A percentile compares a stretch with the other conserved stretches of the same genome.
These are phyloP conservation scores for Cyanidiococcus yangmingshanensis DNA, from an alignment of 23 red algal genomes.

Conservation along the genomic window DNA sequence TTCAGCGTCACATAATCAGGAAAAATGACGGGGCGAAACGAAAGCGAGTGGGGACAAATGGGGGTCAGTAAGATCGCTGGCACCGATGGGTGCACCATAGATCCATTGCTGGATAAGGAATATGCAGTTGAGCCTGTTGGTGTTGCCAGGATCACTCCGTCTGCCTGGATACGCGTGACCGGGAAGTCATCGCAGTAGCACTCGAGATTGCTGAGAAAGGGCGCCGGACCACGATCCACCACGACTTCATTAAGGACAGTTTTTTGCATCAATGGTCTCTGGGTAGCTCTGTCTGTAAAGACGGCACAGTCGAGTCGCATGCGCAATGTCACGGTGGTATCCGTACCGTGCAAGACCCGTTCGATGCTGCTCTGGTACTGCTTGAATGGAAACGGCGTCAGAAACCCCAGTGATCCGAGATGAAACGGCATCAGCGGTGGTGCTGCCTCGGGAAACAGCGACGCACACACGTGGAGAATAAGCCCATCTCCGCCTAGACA, in stretches of 20 bases:
- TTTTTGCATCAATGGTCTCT: not conserved
- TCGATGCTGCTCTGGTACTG: constrained; percentile 49
- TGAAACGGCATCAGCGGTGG: constrained; percentile 88
- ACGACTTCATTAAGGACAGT: constrained; percentile 83
- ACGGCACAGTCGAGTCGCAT: constrained; percentile 81
- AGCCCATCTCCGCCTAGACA: constrained; percentile 91
- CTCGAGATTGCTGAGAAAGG: constrained; percentile 89
- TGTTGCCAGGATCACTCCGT: constrained; percentile 98
- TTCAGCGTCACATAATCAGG: constrained; percentile 81
- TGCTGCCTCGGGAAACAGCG: constrained; percentile 55
- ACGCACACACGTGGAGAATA: constrained; percentile 60
- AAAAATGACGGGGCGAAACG: constrained; percentile 95
- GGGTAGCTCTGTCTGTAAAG: constrained; percentile 20
- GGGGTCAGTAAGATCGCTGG: constrained; percentile 97
- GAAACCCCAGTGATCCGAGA: constrained; percentile 76
- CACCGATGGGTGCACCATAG: constrained; percentile 99
- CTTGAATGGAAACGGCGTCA: constrained; percentile 81
- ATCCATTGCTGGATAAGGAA: constrained; percentile 56
- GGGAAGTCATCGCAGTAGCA: constrained; percentile 96
- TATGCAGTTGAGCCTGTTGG: constrained; percentile 98
- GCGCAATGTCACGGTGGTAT: constrained; percentile 54
- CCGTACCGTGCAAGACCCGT: constrained; percentile 50
- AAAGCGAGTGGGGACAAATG: constrained; percentile 45
- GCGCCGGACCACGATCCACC: constrained; percentile 80
- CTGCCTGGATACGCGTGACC: constrained; percentile 92